Base-by-base conservation (phyloP, 495 filamentous ascomycete species). In the Lichenothelia convexa region DNA sequence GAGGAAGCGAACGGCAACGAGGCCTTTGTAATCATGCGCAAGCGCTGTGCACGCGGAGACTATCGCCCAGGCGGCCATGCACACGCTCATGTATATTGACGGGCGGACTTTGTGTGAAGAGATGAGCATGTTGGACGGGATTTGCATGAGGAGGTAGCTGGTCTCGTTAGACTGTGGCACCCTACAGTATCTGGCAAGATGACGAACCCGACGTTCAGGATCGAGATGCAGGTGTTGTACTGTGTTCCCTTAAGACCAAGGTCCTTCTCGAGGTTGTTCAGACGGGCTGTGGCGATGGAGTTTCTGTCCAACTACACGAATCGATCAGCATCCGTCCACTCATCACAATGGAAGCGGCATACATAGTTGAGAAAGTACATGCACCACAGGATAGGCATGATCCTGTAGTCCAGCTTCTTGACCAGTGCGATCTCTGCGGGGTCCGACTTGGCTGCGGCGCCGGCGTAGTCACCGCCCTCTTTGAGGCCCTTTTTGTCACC, bases 311-410 rank as follows among this genome's bases (percentile, higher is more conserved):
- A n/a, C n/a, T n/a, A n/a, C n/a, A n/a, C n/a, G n/a, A n/a, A n/a
- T n/a, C n/a, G n/a, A n/a, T n/a, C n/a, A n/a, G n/a, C n/a, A n/a
- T n/a, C n/a, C n/a, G n/a, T n/a, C n/a, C n/a, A n/a, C n/a, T n/a
- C n/a, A n/a, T n/a, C n/a, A n/a, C n/a, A n/a, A n/a, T n/a, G n/a
- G n/a, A n/a, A n/a, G n/a, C n/a, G n/a, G n/a, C n/a, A n/a, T n/a
- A n/a, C n/a, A n/a, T n/a, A 89, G 48, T 86, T 89, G 48, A 85
- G 55, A 44, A 86, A 79, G 47, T 85, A 84, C 71, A 79, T 78
- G 39, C 77, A 42, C 38, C 76, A 67, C 24, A 77, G 51, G 55
- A 72, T 69, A 8, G 76, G 76, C 41, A 82, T 51, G 17, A 74
- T 44, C 5, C 73, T 54, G 0, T 69, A 29, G 49, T 80, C 77